Percentiles rank a stretch among this genome's conserved stretches.
Evolutionary conservation across 2,329 filamentous ascomycete species (phyloP).

Genomic region (Trichoderma sp.): DNA sequence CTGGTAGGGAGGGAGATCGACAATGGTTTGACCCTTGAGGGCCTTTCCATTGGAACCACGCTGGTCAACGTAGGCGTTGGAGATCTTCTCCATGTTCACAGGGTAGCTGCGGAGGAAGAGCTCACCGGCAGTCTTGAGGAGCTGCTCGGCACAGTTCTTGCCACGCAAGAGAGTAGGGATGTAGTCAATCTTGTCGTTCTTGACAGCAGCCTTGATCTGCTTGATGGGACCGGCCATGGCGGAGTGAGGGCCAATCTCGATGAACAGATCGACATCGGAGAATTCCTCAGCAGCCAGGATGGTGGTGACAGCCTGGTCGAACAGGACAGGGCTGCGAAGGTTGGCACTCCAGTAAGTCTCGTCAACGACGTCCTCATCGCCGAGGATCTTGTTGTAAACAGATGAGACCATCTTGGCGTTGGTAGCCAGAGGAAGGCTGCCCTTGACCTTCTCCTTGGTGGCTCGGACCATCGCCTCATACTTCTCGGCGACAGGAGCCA

Average conservation of each 20-base stretch:
- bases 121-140: conserved; percentile 37
- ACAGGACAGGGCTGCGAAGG: conserved; percentile 36
- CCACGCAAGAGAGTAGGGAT: conserved; percentile 40
- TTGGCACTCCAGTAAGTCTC: conserved; percentile 39
- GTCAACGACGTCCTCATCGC: conserved; percentile 18
- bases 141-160: conserved; percentile 39
- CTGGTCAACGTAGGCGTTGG: conserved; percentile 17
- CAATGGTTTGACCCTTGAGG: not conserved
- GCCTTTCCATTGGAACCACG: conserved; percentile 24
- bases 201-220: conserved; percentile 42
- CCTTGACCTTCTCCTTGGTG: not conserved
- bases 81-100: conserved; percentile 37
- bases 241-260: conserved; percentile 51
- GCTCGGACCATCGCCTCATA: conserved; percentile 5
- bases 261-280: conserved; percentile 28
- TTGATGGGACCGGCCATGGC: conserved; percentile 47
- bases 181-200: conserved; percentile 35
- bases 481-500: conserved; percentile 11
- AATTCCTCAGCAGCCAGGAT: conserved; percentile 14
- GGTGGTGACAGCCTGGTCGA: conserved; percentile 30
- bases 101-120: conserved; percentile 43
- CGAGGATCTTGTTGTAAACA: conserved; percentile 12
- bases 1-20: conserved; percentile 32
- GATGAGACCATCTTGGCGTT: conserved; percentile 17
- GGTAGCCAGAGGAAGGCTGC: not conserved